phyloP scores from a whole-genome alignment of 169 alveolate species.

The Plasmodium inui region DNA sequence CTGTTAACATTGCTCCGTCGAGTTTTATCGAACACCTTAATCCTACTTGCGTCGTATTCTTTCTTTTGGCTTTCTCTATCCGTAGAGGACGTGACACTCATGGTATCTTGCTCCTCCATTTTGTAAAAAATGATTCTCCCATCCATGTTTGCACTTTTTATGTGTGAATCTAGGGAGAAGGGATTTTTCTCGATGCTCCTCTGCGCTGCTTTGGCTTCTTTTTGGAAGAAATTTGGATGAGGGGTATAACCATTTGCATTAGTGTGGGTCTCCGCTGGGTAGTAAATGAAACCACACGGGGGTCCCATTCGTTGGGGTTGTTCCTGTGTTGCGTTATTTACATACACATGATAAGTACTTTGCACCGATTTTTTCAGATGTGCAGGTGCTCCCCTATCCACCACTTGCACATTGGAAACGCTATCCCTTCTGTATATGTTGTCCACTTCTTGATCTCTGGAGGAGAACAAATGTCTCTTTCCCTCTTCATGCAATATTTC shows the following conservation, averaged over 20 bases:
- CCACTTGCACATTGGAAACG: not conserved
- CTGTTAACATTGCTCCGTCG: not conserved
- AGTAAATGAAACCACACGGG: not conserved
- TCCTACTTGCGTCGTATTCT: not conserved
- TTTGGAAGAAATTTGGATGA: not conserved
- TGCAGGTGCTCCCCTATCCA: not conserved
- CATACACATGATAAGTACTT: not conserved
- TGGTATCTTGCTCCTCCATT: not conserved
- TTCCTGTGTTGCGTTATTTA: not conserved
- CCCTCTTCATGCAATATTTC: not conserved
- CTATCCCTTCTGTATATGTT: not conserved
- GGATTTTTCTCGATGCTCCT: conserved; percentile 22
- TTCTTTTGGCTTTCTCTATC: not conserved
- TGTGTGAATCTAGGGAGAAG: not conserved
- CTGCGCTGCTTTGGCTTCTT: not conserved
- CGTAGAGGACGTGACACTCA: not conserved
- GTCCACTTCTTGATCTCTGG: not conserved
- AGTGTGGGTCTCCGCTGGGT: not conserved
- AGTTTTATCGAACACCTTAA: not conserved
- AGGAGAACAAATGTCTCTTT: not conserved
- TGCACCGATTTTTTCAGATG: not conserved
- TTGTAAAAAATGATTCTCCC: not conserved
- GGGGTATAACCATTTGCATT: not conserved
- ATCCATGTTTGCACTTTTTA: conserved; percentile 2
- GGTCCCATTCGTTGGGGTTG: not conserved